phyloP scores from a whole-genome alignment of 1,284 basidiomycete species.

The Fomitopsis schrenkii region DNA sequence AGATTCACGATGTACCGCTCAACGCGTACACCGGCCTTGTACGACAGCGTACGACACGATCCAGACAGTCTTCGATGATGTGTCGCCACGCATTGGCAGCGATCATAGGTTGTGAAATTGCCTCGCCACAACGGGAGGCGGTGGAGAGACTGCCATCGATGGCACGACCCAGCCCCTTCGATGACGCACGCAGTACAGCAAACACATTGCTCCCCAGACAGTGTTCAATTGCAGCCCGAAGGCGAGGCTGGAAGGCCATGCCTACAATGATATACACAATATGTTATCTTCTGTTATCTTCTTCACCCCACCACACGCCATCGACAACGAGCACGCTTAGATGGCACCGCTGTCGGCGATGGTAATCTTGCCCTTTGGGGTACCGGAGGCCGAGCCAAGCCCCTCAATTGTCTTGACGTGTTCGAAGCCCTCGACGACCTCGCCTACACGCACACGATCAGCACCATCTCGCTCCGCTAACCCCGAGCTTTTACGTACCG shows the following conservation, averaged over 20 bases:
- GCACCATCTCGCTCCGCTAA: background rate
- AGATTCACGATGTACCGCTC: too few relatives aligned
- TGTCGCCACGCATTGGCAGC: too few relatives aligned
- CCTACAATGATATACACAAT: conserved; percentile 2
- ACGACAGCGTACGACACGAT: too few relatives aligned
- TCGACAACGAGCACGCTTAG: conserved; percentile 24
- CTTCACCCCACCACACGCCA: background rate
- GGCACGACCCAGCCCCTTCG: background rate
- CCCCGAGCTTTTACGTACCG: conserved; percentile 37
- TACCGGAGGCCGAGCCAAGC: conserved; percentile 48
- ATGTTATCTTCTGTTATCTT: background rate
- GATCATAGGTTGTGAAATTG: too few relatives aligned
- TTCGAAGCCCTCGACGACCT: conserved; percentile 60
- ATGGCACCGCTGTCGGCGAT: conserved; percentile 53
- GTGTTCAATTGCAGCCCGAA: background rate
- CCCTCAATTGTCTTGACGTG: conserved; percentile 56
- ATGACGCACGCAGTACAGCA: background rate
- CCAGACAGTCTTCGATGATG: too few relatives aligned
- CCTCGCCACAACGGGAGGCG: too few relatives aligned
- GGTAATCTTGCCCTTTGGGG: conserved; percentile 39
- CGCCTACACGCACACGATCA: conserved; percentile 34
- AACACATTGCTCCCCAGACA: background rate
- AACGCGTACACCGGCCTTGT: too few relatives aligned
- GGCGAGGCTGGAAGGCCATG: background rate
- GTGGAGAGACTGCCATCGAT: too few relatives aligned